These are phyloP conservation scores for Pharnaceum exiguum DNA, from an alignment of 148 eudicot species.

Conservation along the genomic window DNA sequence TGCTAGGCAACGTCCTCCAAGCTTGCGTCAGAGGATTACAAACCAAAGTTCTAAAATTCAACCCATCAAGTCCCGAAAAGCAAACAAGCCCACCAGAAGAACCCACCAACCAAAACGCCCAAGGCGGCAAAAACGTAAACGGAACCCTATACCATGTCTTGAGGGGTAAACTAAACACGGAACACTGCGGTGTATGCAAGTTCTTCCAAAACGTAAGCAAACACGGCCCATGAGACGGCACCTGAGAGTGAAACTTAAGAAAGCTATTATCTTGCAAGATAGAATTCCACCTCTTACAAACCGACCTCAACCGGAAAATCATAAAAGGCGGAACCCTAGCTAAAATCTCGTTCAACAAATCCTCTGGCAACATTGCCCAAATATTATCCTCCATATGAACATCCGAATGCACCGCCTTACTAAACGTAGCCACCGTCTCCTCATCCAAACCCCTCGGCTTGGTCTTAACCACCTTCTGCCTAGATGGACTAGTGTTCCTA, in stretches of 20 bases:
- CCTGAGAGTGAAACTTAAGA: slow-evolving; percentile 90
- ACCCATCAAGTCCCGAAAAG: slow-evolving; percentile 83
- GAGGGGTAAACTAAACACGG: slow-evolving; percentile 86
- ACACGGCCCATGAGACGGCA: slow-evolving; percentile 95
- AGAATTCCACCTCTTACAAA: slow-evolving; percentile 94
- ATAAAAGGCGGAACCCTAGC: slow-evolving; percentile 95
- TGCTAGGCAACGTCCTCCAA: slow-evolving; percentile 82
- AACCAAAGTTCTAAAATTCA: slow-evolving; percentile 61
- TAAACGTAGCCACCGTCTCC: slow-evolving; percentile 58
- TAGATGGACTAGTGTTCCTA: slow-evolving; percentile 81
- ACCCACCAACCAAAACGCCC: slow-evolving; percentile 97
- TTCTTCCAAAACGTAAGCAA: slow-evolving; percentile 91
- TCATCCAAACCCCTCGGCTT: slow-evolving; percentile 94
- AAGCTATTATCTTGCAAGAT: slow-evolving; percentile 80
- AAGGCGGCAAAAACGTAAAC: slow-evolving; percentile 68
- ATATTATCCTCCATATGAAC: slow-evolving; percentile 95
- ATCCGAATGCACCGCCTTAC: slow-evolving; percentile 55
- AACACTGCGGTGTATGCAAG: slow-evolving; percentile 79
- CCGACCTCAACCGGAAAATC: slow-evolving; percentile 86
- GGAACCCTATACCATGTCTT: slow-evolving; percentile 95
- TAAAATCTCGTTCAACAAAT: slow-evolving; percentile 82
- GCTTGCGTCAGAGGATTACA: slow-evolving; percentile 90
- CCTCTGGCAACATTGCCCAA: slow-evolving; percentile 98
- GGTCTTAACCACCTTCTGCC: slow-evolving; percentile 75
- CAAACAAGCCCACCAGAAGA: slow-evolving; percentile 93